Base-by-base conservation (phyloP, 306 rosid genomes). In the Corylus heterophylla region DNA sequence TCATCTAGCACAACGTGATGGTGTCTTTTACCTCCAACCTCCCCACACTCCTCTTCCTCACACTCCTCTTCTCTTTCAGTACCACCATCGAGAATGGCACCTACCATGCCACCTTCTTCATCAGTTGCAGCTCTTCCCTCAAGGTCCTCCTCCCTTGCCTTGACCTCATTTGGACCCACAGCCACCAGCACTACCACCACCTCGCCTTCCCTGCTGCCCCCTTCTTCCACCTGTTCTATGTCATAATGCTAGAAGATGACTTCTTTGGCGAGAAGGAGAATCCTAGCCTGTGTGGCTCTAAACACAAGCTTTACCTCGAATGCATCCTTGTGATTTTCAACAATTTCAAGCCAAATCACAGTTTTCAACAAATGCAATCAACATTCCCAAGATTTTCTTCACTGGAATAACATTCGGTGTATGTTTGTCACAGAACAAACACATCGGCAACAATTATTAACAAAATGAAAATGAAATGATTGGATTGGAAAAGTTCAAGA, bases 201-300 rank as follows among this genome's bases (percentile, higher is more conserved):
- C 83, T 51, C 71, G 67, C 45, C 39, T 55, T 82, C 50, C 83
- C 3, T 90, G 88, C n/a, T 92, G 92, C 2, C 7, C 97, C 97
- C 7, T 90, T 94, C 8, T 91, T 94, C 2, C 97, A 94, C 71
- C 97, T 94, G 61, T 89, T 97, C 71, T 91, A 93, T 1, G 93
- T 91, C 59, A 95, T 95, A 78, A 91, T 97, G 86, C 90, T 92
- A 59, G 98, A 89, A 14, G 98, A 91, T 2, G 97, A 92, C 69
- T 88, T 94, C 89, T 92, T 93, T 69, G 94, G 94, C 45, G 97
- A 92, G 49, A 93, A 86, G 67, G 95, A 88, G 4, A 90, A 88
- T 7, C 91, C 92, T 22, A 67, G 80, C 67, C 84, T 88, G 20
- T 86, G 91, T 49, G 93, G 91, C 48, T 67, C 90, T n/a, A 79